Evolutionary conservation across 2,329 filamentous ascomycete genomes (phyloP).

Genomic region (Diplodia sapinea): DNA sequence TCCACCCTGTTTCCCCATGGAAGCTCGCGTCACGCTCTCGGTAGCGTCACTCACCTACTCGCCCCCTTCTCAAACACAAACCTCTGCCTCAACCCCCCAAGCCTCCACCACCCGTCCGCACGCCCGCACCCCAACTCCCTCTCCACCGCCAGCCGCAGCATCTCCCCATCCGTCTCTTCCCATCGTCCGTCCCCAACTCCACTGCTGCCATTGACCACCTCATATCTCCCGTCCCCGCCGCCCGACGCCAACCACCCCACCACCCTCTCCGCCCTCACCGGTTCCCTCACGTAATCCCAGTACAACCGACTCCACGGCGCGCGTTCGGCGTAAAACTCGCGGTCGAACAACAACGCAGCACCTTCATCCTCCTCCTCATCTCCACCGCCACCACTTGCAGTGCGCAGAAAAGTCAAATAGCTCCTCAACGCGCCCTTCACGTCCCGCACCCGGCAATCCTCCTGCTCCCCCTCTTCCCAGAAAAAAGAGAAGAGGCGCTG

Average conservation of each 20-base stretch:
- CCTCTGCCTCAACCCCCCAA: conserved; percentile 20
- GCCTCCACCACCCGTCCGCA: conserved; percentile 1
- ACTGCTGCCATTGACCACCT: background rate
- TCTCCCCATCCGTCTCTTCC: background rate
- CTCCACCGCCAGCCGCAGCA: conserved; percentile 4
- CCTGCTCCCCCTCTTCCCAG: background rate
- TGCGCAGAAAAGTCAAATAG: conserved; percentile 37
- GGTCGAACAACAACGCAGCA: conserved; percentile 36
- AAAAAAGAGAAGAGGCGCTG: background rate
- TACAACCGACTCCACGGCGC: conserved; percentile 40
- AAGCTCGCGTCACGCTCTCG: background rate
- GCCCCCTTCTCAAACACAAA: conserved; percentile 11
- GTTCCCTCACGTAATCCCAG: conserved; percentile 35
- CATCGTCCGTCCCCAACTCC: background rate
- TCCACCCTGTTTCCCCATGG: background rate
- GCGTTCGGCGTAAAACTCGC: conserved; percentile 35
- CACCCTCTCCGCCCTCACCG: conserved; percentile 5
- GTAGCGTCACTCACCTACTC: background rate
- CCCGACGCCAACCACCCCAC: background rate
- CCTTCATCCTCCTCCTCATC: conserved; percentile 16
- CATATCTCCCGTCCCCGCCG: background rate
- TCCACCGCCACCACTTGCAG: conserved; percentile 17
- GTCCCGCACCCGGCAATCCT: conserved; percentile 42
- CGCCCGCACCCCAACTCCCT: conserved; percentile 27
- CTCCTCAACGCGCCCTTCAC: conserved; percentile 41